These are phyloP conservation scores for Lobosporangium transversale DNA, from an alignment of 192 early-diverging fungal species.

Conservation along the genomic window DNA sequence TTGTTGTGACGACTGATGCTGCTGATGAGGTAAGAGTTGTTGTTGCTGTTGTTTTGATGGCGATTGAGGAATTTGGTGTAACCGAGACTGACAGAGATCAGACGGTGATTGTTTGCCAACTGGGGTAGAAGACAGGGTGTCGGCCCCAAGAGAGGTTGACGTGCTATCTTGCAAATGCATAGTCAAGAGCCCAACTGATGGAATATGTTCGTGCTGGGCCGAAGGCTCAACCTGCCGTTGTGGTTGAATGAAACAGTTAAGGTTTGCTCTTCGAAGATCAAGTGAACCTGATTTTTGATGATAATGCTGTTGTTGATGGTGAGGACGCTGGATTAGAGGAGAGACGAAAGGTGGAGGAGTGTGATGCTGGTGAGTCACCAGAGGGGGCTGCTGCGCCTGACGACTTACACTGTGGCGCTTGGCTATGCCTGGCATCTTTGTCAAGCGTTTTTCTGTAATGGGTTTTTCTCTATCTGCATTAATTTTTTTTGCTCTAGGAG, in stretches of 20 bases:
- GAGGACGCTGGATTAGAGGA: not conserved
- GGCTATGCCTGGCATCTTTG: not conserved
- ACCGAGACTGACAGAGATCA: too few relatives aligned
- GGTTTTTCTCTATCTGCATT: not conserved
- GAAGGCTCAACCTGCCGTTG: constrained; percentile 12
- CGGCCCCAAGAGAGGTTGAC: too few relatives aligned
- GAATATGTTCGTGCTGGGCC: constrained; percentile 26
- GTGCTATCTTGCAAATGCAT: constrained; percentile 12
- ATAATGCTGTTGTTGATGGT: constrained; percentile 3
- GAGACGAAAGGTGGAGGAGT: not conserved
- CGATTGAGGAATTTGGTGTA: too few relatives aligned
- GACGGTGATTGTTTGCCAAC: too few relatives aligned
- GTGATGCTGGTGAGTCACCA: constrained; percentile 45
- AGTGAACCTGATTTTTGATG: constrained; percentile 28
- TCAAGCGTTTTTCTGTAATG: constrained; percentile 8
- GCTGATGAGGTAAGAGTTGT: not conserved
- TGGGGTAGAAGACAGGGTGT: too few relatives aligned
- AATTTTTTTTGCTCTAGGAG: constrained; percentile 1
- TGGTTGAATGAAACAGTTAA: constrained; percentile 16
- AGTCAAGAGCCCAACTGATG: constrained; percentile 18
- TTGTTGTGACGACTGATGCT: constrained; percentile 12
- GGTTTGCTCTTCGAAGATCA: constrained; percentile 10
- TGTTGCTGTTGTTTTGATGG: not conserved
- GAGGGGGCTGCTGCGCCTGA: constrained; percentile 38
- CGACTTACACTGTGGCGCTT: constrained; percentile 48